Evolutionary conservation across 73 alveolate genomes (phyloP), one percentile per base, ranked within the genome.

Genomic region (Paramecium tetraurelia): DNA sequence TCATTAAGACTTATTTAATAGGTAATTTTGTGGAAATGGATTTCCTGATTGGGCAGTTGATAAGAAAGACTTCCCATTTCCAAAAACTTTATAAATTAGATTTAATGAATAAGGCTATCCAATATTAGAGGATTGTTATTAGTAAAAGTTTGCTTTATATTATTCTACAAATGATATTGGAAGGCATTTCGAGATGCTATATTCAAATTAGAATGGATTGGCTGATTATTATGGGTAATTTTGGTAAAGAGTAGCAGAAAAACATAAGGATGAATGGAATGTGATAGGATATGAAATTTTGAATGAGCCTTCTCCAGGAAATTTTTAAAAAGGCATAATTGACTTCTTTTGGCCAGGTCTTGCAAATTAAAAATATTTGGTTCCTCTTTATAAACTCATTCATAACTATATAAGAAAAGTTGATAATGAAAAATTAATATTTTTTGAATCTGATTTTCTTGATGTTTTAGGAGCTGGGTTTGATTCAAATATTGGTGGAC

Each of bases 11-110:
- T 92, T 96, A 27, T 93, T 96, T 80, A 53, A 94, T 8, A 95
- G 98, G 86, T 92, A 80, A 86, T 94, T 96, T 90, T 97, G 99
- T 77, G 99, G 99, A n/a, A 98, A 97, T 69, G 99, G 99, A 7
- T 92, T 97, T 90, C 99, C 99, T 21, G 93, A 95, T 83, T 97
- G 96, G 93, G 94, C 96, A 63, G 95, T 92, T n/a, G 94, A 94
- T 41, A 90, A 92, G 68, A 94, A 85, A 41, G 50, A 77, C 41
- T 89, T 93, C 77, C 85, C 89, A 58, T 40, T 20, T 87, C 92
- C 59, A 16, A 92, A 69, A 59, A 86, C 87, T 11, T 33, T 44
- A 36, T 12, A 63, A 48, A 59, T 89, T 12, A 93, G 93, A 92
- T 85, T 46, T 22, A 96, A 95, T 76, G 90, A 53, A 0, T 6